Conservation (phyloP, 306 rosid genomes). For the Quercus engelmannii region DNA sequence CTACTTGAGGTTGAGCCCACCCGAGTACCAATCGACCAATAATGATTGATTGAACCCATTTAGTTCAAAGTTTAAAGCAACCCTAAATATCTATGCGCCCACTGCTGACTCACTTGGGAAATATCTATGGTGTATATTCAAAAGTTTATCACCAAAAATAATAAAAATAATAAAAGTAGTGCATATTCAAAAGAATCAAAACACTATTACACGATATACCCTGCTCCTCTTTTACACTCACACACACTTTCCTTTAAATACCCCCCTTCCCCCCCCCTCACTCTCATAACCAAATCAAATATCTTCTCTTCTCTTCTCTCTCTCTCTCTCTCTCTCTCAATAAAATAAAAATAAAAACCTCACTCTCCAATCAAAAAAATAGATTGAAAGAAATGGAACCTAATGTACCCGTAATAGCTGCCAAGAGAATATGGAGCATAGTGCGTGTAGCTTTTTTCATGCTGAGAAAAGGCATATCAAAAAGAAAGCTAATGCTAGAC, state of each 20-base stretch:
- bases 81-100: too few relatives aligned
- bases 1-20: too few relatives aligned
- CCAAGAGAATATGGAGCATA: conserved; percentile 61
- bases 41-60: too few relatives aligned
- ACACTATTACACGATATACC: too few relatives aligned
- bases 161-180: too few relatives aligned
- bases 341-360: conserved; percentile 15
- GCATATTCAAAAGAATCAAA: conserved; percentile 10
- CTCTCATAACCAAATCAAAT: conserved; percentile 12
- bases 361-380: background rate
- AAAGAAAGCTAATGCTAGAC: conserved; percentile 57
- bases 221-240: background rate
- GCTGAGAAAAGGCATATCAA: conserved; percentile 68
- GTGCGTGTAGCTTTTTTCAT: conserved; percentile 62
- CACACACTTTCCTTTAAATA: conserved; percentile 18
- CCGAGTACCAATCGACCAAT: too few relatives aligned
- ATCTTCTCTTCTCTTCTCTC: conserved; percentile 12
- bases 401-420: conserved; percentile 34
- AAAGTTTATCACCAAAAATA: too few relatives aligned
- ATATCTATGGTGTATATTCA: too few relatives aligned
- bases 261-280: background rate
- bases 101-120: too few relatives aligned
- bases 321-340: background rate
- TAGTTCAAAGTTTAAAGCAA: too few relatives aligned
- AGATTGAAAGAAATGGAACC: conserved; percentile 38